These are phyloP conservation scores for Neofusicoccum cordaticola DNA, from an alignment of 2,329 filamentous ascomycete genomes.

Conservation along the genomic window DNA sequence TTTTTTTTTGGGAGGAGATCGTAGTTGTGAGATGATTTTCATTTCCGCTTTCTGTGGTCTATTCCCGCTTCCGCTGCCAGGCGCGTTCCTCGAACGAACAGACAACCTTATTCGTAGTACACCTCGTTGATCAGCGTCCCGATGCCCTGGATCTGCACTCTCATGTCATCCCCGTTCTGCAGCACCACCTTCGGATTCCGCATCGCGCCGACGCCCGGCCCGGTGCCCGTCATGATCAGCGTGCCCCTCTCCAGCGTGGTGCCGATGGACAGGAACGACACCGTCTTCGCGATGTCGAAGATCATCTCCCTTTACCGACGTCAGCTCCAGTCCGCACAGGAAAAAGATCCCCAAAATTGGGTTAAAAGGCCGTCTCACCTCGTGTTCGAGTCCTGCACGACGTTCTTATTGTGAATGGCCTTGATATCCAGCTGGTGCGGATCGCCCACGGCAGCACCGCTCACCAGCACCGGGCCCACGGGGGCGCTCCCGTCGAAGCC, in stretches of 20 bases:
- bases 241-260: conserved; percentile 47
- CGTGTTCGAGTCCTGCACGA: conserved; percentile 42
- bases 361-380: background rate
- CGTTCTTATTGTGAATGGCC: conserved; percentile 49
- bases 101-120: conserved; percentile 29
- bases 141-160: conserved; percentile 38
- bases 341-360: too few relatives aligned
- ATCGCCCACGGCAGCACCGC: conserved; percentile 41
- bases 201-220: conserved; percentile 43
- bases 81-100: too few relatives aligned
- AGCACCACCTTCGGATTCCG: conserved; percentile 41
- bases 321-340: background rate
- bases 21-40: too few relatives aligned
- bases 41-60: too few relatives aligned
- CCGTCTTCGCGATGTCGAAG: conserved; percentile 46
- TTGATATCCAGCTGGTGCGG: conserved; percentile 43
- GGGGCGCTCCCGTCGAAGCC: conserved; percentile 57
- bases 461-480: conserved; percentile 51
- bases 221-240: conserved; percentile 52
- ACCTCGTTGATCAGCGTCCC: conserved; percentile 40
- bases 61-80: too few relatives aligned
- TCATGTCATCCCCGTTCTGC: conserved; percentile 38
- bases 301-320: conserved; percentile 43
- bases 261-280: conserved; percentile 47
- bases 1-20: too few relatives aligned